Base-by-base conservation (phyloP, 495 filamentous ascomycete genomes). In the Sphaerosporella brunnea region DNA sequence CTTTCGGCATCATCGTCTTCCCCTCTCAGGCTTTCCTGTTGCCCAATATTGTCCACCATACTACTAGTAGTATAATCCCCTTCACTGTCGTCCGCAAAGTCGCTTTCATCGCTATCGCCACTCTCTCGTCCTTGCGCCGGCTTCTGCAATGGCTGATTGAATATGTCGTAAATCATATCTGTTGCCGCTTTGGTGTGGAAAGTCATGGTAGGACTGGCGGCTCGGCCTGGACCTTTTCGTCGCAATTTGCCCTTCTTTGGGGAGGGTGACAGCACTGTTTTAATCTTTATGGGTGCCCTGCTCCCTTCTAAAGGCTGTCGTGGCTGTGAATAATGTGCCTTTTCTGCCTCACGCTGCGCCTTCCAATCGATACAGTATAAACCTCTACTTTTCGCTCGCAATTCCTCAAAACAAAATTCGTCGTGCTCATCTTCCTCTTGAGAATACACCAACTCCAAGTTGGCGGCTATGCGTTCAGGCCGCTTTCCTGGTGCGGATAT, bases 101-200 rank as follows among this genome's bases (percentile, higher is more conserved):
- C 69, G 24, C 64, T 65, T 25, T 26, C 32, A 8, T 66, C 68
- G 19, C 63, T 62, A 21, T 62, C 62, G 23, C 53, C 65, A 26
- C 57, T 61, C 9, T 69, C 61, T 8, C 40, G 40, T 19, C 57
- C 62, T 15, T 67, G 59, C 25, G 54, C 52, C 2, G 53, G 54
- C 11, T 69, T 53, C 54, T 82, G 75, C 37, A 93, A 62, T 5
- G 92, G 88, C 38, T 92, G 84, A 56, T 90, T 96, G 65, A 97
- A 96, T 34, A 97, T 78, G 50, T 82, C 84, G 62, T 96, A 93
- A 40, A 97, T 95, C 52, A 96, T 92, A 57, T 96, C 87, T 40
- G 85, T 94, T 1, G 90, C 90, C 45, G 87, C 88, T 43, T 77
- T 83, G 15, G 90, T 97, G 58, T 95, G 83, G 52, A 97, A 73